These are phyloP conservation scores for Casuarina glauca DNA, from an alignment of 306 rosid species.

Conservation along the genomic window DNA sequence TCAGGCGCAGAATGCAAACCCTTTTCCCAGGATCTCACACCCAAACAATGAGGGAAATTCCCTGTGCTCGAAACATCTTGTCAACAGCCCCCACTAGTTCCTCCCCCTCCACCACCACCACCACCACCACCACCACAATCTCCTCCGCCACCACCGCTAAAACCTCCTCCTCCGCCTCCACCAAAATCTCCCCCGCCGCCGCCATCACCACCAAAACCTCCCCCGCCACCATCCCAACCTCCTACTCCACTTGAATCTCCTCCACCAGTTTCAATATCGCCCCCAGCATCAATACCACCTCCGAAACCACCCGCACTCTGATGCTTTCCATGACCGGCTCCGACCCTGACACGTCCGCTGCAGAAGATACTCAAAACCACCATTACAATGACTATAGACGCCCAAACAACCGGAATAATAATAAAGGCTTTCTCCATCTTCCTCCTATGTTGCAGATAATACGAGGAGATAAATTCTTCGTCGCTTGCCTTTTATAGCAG, in stretches of 20 bases:
- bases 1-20: no score
- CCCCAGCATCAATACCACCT: no score
- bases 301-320: not conserved
- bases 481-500: no score
- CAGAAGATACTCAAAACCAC: conserved; percentile 2
- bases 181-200: not conserved
- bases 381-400: not conserved
- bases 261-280: no score
- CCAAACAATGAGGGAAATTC: no score
- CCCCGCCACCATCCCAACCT: conserved; percentile 11
- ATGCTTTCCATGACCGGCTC: not conserved
- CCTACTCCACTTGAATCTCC: no score
- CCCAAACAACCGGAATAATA: not conserved
- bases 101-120: not conserved
- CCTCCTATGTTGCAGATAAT: not conserved
- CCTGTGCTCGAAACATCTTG: not conserved
- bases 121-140: conserved; percentile 7
- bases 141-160: conserved; percentile 19
- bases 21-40: no score
- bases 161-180: not conserved
- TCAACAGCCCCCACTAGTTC: not conserved
- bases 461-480: no score
- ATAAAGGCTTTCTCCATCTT: not conserved
- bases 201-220: not conserved
- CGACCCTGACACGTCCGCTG: not conserved